Percentiles rank a stretch among this genome's conserved stretches.
These are phyloP conservation scores for Neurospora cerealis DNA, from an alignment of 495 filamentous ascomycete species.

Conservation along the genomic window DNA sequence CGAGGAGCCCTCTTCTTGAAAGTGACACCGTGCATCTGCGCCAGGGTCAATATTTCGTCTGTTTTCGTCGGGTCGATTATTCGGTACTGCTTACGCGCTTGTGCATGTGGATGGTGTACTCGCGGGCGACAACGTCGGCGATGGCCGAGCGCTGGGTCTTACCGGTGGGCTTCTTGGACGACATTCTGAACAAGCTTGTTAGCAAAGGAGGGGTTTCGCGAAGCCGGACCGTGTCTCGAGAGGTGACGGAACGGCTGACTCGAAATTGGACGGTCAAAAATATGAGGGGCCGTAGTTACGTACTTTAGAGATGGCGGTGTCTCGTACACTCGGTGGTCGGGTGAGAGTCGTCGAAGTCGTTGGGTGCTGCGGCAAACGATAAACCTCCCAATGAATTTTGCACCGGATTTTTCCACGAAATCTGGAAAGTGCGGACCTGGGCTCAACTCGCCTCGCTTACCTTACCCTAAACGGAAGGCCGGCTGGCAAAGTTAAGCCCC, in stretches of 20 bases:
- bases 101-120: conserved; percentile 99
- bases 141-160: conserved; percentile 87
- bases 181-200: conserved; percentile 44
- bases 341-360: conserved; percentile 24
- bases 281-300: conserved; percentile 10
- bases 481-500: conserved; percentile 4
- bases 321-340: conserved; percentile 20
- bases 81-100: conserved; percentile 73
- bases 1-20: conserved; percentile 99
- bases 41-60: background rate
- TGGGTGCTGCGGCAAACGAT: conserved; percentile 17
- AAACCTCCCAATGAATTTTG: conserved; percentile 24
- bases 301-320: conserved; percentile 23
- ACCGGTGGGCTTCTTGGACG: conserved; percentile 55
- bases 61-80: background rate
- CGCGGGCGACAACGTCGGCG: conserved; percentile 94
- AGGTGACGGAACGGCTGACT: background rate
- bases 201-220: background rate
- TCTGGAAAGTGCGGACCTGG: conserved; percentile 27
- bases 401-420: conserved; percentile 22
- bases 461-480: conserved; percentile 16
- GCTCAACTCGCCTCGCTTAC: conserved; percentile 19
- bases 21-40: conserved; percentile 82
- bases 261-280: background rate
- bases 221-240: background rate